phyloP scores from a whole-genome alignment of 306 rosid species.

The Begonia peltatifolia region DNA sequence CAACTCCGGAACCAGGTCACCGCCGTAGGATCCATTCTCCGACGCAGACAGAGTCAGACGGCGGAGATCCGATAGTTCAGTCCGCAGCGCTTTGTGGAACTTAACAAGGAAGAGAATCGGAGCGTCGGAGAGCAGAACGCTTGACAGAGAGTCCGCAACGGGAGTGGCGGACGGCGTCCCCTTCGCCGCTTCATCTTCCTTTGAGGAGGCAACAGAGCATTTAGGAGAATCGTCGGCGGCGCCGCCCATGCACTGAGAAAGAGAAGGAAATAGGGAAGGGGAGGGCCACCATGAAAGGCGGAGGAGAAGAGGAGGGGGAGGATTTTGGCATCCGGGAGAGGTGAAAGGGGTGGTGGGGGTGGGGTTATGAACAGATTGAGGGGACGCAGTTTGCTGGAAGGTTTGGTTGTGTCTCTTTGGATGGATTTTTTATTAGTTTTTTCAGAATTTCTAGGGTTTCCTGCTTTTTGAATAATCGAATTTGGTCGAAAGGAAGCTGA shows the following conservation, averaged over 20 bases:
- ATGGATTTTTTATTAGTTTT: too few relatives aligned
- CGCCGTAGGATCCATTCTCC: constrained; percentile 14
- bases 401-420: not conserved
- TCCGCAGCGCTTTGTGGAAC: constrained; percentile 59
- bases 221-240: constrained; percentile 15
- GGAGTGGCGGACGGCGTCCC: not conserved
- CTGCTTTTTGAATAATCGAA: too few relatives aligned
- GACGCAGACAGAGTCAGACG: constrained; percentile 24
- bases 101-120: constrained; percentile 58
- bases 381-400: not conserved
- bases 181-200: constrained; percentile 7
- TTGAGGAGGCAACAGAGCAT: constrained; percentile 14
- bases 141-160: constrained; percentile 9
- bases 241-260: constrained; percentile 47
- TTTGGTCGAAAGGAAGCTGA: too few relatives aligned
- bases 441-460: too few relatives aligned
- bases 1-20: constrained; percentile 26
- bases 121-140: constrained; percentile 25
- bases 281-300: constrained; percentile 39
- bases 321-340: constrained; percentile 6
- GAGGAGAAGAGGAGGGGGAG: constrained; percentile 19
- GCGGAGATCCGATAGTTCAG: constrained; percentile 46
- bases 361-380: constrained; percentile 1
- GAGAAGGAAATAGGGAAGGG: not conserved
- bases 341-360: constrained; percentile 7